Conservation (phyloP, 805 yeast species). For the Cyberlindnera veronae region DNA sequence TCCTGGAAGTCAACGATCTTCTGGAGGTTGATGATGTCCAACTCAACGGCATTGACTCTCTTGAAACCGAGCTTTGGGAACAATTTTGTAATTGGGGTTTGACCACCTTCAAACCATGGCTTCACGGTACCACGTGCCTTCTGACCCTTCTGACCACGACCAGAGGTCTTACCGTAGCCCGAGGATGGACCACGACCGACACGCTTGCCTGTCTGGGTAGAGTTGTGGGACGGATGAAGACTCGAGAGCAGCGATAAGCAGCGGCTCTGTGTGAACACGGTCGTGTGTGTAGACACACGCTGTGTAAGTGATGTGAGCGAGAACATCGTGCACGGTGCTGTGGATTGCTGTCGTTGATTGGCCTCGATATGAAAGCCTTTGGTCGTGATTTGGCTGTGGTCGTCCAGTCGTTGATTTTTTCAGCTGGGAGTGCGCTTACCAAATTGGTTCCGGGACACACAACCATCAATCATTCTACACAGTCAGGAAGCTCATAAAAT, state of each 20-base stretch:
- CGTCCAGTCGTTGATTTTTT: no score
- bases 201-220: constrained; percentile 61
- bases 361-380: no score
- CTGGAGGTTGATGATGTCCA: constrained; percentile 54
- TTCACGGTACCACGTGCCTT: constrained; percentile 91
- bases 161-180: constrained; percentile 90
- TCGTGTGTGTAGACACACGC: neutral
- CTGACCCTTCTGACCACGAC: constrained; percentile 98
- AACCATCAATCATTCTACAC: no score
- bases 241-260: constrained; percentile 47
- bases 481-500: no score
- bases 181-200: constrained; percentile 97
- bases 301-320: constrained; percentile 7
- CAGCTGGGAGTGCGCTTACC: no score
- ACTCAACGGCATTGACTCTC: constrained; percentile 52
- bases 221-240: constrained; percentile 57
- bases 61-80: constrained; percentile 87
- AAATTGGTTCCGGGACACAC: no score
- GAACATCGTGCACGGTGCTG: constrained; percentile 10
- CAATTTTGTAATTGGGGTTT: constrained; percentile 82
- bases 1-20: constrained; percentile 70
- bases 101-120: constrained; percentile 98
- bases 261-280: constrained; percentile 27
- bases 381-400: no score
- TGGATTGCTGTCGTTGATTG: no score